Conservation (phyloP, 345 rosid species). For the Streptanthus diversifolius region DNA sequence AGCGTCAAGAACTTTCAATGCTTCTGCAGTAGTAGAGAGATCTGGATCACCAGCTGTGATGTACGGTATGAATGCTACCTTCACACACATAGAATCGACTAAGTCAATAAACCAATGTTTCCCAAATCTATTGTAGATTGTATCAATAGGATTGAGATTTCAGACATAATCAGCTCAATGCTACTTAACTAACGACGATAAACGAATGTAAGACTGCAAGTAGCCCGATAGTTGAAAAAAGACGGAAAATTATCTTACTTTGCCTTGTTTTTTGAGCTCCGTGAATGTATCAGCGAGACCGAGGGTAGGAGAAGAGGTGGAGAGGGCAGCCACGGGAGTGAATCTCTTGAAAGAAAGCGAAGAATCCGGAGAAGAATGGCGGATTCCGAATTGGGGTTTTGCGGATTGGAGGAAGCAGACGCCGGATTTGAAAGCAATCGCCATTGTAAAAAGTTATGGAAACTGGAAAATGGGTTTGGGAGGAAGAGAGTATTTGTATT, state of each 20-base stretch:
- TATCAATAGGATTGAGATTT: background rate
- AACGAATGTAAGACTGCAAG: too few species aligned
- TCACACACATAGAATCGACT: slow-evolving; percentile 11
- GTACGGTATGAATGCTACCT: slow-evolving; percentile 88
- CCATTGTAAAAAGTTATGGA: slow-evolving; percentile 3
- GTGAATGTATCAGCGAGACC: slow-evolving; percentile 69
- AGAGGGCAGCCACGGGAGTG: slow-evolving; percentile 47
- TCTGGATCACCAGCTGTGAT: slow-evolving; percentile 99
- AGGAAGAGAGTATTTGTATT: background rate
- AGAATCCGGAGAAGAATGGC: slow-evolving; percentile 20
- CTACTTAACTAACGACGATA: background rate
- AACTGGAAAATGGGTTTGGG: background rate
- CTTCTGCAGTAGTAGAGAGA: slow-evolving; percentile 83
- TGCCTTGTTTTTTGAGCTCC: slow-evolving; percentile 59
- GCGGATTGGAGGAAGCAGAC: slow-evolving; percentile 26
- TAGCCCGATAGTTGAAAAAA: too few species aligned
- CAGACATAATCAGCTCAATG: background rate
- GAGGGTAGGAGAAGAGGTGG: slow-evolving; percentile 41
- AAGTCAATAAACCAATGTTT: background rate
- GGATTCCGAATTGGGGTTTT: slow-evolving; percentile 35
- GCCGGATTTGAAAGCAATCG: slow-evolving; percentile 33
- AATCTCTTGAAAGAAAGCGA: slow-evolving; percentile 44
- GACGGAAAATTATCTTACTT: slow-evolving; percentile 40
- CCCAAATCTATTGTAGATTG: background rate
- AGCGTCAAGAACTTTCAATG: slow-evolving; percentile 73